These are phyloP conservation scores for Citrus mangshanensis DNA, from an alignment of 345 rosid species.

Conservation along the genomic window DNA sequence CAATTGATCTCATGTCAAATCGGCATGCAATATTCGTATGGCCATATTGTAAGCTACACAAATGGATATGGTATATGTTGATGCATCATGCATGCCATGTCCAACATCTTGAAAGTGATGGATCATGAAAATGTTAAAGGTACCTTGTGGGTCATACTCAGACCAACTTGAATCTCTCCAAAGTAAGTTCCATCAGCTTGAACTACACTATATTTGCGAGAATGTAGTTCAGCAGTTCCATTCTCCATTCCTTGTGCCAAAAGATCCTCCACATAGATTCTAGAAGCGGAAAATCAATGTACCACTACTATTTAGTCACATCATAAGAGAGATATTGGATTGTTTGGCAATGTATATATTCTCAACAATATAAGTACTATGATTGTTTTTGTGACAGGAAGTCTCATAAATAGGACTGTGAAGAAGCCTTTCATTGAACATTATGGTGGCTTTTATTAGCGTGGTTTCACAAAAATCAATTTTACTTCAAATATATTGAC, in stretches of 20 bases:
- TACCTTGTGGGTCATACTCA: conserved; percentile 50
- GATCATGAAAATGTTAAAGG: background rate
- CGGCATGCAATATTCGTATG: background rate
- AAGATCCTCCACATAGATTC: conserved; percentile 72
- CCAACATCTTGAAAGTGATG: background rate
- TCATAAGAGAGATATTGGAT: background rate
- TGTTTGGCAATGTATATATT: background rate
- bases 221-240: conserved; percentile 57
- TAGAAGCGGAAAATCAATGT: conserved; percentile 8
- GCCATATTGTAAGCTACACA: background rate
- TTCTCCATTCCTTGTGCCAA: conserved; percentile 73
- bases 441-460: background rate
- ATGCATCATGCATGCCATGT: background rate
- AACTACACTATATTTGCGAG: conserved; percentile 57
- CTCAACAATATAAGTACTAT: background rate
- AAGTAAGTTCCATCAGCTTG: conserved; percentile 36
- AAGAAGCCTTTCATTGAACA: background rate
- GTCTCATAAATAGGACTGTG: background rate
- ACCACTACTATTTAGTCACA: background rate
- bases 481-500: background rate
- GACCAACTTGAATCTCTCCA: conserved; percentile 75
- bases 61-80: background rate
- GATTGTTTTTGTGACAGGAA: background rate
- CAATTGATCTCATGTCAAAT: background rate
- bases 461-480: background rate